phyloP scores from a whole-genome alignment of 805 yeast genomes.

The Spencermartinsiella europaea region DNA sequence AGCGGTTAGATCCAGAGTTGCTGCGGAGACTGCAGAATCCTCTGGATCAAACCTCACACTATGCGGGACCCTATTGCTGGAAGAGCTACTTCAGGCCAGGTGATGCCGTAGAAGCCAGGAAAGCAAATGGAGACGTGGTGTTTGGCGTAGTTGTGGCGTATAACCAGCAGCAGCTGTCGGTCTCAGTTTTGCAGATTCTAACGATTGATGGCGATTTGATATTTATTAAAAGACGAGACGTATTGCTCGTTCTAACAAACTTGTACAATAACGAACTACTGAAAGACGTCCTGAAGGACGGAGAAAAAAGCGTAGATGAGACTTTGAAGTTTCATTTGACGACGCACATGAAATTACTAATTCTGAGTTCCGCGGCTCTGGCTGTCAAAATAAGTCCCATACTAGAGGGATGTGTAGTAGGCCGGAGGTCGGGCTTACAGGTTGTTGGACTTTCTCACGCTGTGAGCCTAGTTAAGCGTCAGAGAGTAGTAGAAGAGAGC shows the following conservation, averaged over 20 bases:
- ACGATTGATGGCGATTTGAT: constrained; percentile 8
- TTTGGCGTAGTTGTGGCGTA: constrained; percentile 11
- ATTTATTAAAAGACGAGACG: background rate
- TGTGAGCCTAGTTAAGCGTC: background rate
- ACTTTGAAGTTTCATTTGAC: background rate
- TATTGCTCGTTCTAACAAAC: constrained; percentile 6
- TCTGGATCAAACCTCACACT: background rate
- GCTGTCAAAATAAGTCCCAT: background rate
- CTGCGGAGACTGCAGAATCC: background rate
- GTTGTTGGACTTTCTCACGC: background rate
- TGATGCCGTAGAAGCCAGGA: constrained; percentile 12
- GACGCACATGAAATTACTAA: constrained; percentile 3
- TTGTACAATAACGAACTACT: background rate
- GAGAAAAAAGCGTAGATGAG: no score
- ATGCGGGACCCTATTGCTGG: background rate
- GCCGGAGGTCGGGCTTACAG: background rate
- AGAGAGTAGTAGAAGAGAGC: background rate
- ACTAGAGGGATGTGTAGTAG: background rate
- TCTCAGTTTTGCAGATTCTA: background rate
- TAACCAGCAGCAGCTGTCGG: background rate
- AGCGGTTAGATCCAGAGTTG: background rate
- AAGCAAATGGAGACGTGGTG: constrained; percentile 9
- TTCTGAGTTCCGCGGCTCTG: constrained; percentile 2
- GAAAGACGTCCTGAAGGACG: background rate
- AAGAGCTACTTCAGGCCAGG: constrained; percentile 6